Conservation (phyloP, 257 asterid species). For the Ajuga chamaepitys region DNA sequence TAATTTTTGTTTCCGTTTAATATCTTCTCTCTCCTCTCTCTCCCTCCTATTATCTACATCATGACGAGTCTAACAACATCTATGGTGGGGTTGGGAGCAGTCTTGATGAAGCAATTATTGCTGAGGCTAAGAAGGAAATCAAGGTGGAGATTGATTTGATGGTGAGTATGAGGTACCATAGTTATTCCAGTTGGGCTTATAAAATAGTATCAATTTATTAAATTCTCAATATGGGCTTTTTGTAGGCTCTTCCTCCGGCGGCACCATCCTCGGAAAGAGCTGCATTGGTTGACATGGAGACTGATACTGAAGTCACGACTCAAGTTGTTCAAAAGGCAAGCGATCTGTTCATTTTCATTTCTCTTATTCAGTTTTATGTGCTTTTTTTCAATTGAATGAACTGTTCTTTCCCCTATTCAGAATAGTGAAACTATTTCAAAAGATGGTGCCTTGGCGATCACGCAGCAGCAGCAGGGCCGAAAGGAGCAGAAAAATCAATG, state of each 20-base stretch:
- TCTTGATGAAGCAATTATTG: slow-evolving; percentile 23
- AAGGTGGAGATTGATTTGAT: slow-evolving; percentile 43
- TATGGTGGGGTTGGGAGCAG: slow-evolving; percentile 30
- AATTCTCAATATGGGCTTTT: slow-evolving; percentile 12
- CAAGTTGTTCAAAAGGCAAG: slow-evolving; percentile 26
- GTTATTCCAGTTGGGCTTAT: background rate
- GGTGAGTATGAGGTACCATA: slow-evolving; percentile 27
- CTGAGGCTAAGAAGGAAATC: slow-evolving; percentile 28
- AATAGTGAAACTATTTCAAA: slow-evolving; percentile 15
- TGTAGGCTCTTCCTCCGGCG: slow-evolving; percentile 32
- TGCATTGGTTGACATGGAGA: slow-evolving; percentile 1
- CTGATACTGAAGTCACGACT: slow-evolving; percentile 11
- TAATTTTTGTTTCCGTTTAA: slow-evolving; percentile 20
- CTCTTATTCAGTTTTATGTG: background rate
- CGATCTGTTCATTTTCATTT: background rate
- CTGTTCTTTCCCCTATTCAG: slow-evolving; percentile 17
- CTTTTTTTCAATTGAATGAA: background rate
- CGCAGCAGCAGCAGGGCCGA: slow-evolving; percentile 19
- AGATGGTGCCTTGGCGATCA: slow-evolving; percentile 8
- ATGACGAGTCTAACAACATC: slow-evolving; percentile 4
- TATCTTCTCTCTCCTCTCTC: background rate
- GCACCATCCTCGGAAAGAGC: slow-evolving; percentile 32
- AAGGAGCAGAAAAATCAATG: slow-evolving; percentile 35
- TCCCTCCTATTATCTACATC: background rate
- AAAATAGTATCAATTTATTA: slow-evolving; percentile 8